phyloP scores from a whole-genome alignment of 2,329 filamentous ascomycete genomes.

The Sporothrix brasiliensis region DNA sequence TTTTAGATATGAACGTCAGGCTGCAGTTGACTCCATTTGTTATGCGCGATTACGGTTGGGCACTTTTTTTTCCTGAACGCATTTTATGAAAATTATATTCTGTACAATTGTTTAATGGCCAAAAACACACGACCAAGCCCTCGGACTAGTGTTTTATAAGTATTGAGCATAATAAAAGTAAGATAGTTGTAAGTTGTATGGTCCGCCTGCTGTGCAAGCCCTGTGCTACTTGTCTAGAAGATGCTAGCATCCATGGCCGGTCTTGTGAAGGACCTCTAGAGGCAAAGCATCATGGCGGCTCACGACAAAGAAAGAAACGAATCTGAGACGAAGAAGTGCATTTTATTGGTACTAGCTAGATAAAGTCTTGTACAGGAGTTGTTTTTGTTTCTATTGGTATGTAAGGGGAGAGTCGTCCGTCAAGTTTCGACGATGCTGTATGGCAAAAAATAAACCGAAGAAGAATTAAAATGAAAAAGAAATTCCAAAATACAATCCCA shows the following conservation, averaged over 20 bases:
- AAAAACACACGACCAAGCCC: too few relatives aligned
- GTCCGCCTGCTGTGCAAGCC: not conserved
- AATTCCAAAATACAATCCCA: not conserved
- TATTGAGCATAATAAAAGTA: not conserved
- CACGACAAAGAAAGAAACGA: not conserved
- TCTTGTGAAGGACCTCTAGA: conserved; percentile 9
- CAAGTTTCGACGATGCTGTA: not conserved
- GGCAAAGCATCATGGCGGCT: conserved; percentile 3
- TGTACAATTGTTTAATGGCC: too few relatives aligned
- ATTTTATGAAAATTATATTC: too few relatives aligned
- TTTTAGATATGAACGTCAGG: not conserved
- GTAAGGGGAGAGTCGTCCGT: conserved; percentile 24
- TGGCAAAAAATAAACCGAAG: not conserved
- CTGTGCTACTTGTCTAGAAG: not conserved
- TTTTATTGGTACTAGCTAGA: not conserved
- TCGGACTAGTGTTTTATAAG: not conserved
- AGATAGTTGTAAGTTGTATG: too few relatives aligned
- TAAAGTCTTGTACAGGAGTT: not conserved
- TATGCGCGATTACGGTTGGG: conserved; percentile 22
- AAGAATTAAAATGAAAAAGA: not conserved
- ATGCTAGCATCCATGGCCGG: conserved; percentile 5
- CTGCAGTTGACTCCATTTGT: not conserved
- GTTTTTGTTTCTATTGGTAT: conserved; percentile 21
- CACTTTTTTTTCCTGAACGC: not conserved
- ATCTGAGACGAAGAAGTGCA: not conserved